Base-by-base conservation (phyloP, 2,329 filamentous ascomycete species). In the Hirsutella thompsonii region DNA sequence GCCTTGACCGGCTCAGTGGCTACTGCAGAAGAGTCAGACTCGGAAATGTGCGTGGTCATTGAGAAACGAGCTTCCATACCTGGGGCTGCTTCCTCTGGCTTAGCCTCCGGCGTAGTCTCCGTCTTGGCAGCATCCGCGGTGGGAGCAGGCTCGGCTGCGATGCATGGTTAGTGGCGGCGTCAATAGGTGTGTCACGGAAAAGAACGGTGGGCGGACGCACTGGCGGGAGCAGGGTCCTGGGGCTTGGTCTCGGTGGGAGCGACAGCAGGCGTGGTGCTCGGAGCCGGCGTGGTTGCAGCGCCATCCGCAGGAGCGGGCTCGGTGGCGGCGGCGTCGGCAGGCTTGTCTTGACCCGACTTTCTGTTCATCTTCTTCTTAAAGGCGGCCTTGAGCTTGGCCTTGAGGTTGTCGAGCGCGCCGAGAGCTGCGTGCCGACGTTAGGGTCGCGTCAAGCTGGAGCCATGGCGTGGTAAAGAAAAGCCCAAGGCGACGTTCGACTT, bases 301-400 rank as follows among this genome's bases (percentile, higher is more conserved):
- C 50, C 46, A 34, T 52, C 47, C 23, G 48, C 43, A 5, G 54
- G 47, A 20, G 51, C 53, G 23, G 56, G 46, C 47, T 58, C 56
- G 32, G 49, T 46, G 4, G 45, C 54, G 28, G 49, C 43, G 20
- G 52, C 36, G 47, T 46, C 46, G 14, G 49, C 48, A 20, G 52
- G 46, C 48, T 59, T 46, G 21, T 36, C 37, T 18, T 50, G 44
- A 32, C 45, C 28, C 38, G 44, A 30, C 50, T 60, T 60, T 50
- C 65, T 57, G 36, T 59, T 52, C 34, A 45, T 40, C 60, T 63
- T 68, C 57, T 68, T 70, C 59, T 67, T 70, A 62, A 73, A 70
- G 57, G 63, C 58, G 47, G 61, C 59, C 65, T 68, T 70, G 54
- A 76, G 54, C 68, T 73, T 75, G 53, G 58, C 62, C 67, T 70